Base-by-base conservation (phyloP, 2,329 filamentous ascomycete genomes). In the Emergomyces pasteurianus region DNA sequence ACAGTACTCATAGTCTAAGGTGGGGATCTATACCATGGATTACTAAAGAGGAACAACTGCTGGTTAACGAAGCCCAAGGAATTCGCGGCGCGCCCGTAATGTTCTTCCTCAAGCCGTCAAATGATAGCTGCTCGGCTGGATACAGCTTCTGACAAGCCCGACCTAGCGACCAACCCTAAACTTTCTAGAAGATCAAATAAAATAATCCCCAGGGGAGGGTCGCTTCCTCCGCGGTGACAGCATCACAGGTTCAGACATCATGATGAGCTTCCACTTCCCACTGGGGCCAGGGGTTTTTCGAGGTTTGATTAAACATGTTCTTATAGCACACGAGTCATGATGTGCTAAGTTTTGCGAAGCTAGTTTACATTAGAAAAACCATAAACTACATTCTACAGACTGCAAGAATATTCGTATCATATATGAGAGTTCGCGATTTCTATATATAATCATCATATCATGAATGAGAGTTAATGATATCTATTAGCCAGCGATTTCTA, bases 51-150 rank as follows among this genome's bases (percentile, higher is more conserved):
- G 8, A 34, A 58, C 14, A 26, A 38, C 23, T n/a, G n/a, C n/a
- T n/a, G 4, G 14, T n/a, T 62, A 16, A 60, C 46, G 18, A 14
- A 3, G 40, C 34, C 40, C 54, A 40, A 76, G 77, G 66, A 52
- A 75, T 85, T 63, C 76, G 77, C 63, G 76, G 75, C 26, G 75
- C 81, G 0, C 79, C 82, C 0, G 79, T 86, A 0, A 86, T 86
- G 0, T 89, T 88, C 78, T 87, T 89, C 76, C 76, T 89, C 68
- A 85, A 82, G 64, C 85, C 85, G 2, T 78, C 84, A 16, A 73
- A 74, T 77, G 6, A 79, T 89, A 23, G 81, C 81, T 8, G 71
- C 72, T 42, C 73, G 73, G 58, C 69, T 79, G 21, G 72, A 78
- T 50, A 65, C 72, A 5, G 66, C 67, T 4, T 79, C 74, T 63